Base-by-base conservation (phyloP, 2,329 filamentous ascomycete species). In the Blumeriella jaapii region DNA sequence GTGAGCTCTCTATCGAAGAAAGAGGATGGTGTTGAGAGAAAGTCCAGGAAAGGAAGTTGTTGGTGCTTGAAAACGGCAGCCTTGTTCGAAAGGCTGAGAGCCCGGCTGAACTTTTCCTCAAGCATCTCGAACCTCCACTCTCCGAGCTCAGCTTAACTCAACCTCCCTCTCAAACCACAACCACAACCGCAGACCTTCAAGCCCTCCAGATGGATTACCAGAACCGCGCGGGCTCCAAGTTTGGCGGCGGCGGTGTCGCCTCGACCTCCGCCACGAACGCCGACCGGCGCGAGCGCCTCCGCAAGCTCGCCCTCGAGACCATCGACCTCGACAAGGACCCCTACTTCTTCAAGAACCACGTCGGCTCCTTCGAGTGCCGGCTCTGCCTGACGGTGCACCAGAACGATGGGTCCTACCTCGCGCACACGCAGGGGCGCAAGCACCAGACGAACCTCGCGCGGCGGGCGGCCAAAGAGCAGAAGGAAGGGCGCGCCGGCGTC, bases 341-440 rank as follows among this genome's bases (percentile, higher is more conserved):
- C 0, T 98, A 96, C 73, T 95, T 96, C 69, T 98, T 98, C 78
- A 93, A 93, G 61, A 98, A 98, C 68, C 89, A 98, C 62, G 84
- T 96, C 53, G 91, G 91, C 55, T 91, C 82, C 55, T 98, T 95
- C 62, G 91, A 98, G 62, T 98, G 91, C 61, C 83, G 91, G 18
- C 80, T 98, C 25, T 98, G 91, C 56, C 68, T 98, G 16, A 98
- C 91, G 0, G 89, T 96, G 4, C 91, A 98, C 69, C 91, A 98
- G 56, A 98, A 98, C 60, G 91, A 98, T 65, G 91, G 91, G 45
- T 95, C 87, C 30, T 98, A 98, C 62, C 85, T 98, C 48, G 91
- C 91, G 1, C 91, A 98, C 63, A 98, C 91, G 3, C 91, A 98
- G 63, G 91, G 91, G 39, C 85, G 91, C 58, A 98, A 98, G 65